These are phyloP conservation scores for Hypoxylon sp. DNA, from an alignment of 2,329 filamentous ascomycete genomes.

Conservation along the genomic window DNA sequence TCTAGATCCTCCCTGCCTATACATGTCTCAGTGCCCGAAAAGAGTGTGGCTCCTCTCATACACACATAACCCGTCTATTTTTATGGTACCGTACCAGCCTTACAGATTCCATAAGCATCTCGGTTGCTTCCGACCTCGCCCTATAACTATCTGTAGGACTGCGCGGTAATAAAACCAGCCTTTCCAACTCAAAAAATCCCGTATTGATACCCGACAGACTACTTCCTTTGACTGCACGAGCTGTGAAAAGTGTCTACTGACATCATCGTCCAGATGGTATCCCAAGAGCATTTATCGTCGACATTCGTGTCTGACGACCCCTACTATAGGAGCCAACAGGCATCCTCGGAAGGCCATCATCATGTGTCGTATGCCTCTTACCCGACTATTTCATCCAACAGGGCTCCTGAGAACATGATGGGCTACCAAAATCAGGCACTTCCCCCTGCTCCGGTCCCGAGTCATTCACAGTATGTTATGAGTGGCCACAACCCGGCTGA, in stretches of 20 bases:
- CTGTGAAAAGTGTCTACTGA: constrained; percentile 35
- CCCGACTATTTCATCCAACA: constrained; percentile 33
- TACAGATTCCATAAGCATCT: constrained; percentile 24
- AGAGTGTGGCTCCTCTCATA: constrained; percentile 29
- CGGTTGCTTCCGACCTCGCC: constrained; percentile 20
- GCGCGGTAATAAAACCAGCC: constrained; percentile 35
- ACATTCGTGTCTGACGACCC: constrained; percentile 46
- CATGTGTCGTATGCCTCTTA: constrained; percentile 46
- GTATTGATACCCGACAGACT: constrained; percentile 14
- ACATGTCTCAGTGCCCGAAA: constrained; percentile 25
- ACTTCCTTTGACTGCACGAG: constrained; percentile 2
- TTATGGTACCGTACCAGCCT: constrained; percentile 25
- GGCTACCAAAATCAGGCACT: constrained; percentile 46
- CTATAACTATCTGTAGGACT: constrained; percentile 22
- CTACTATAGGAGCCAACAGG: constrained; percentile 45
- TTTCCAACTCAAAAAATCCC: constrained; percentile 15
- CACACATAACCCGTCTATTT: constrained; percentile 35
- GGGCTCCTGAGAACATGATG: constrained; percentile 43
- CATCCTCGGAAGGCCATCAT: constrained; percentile 44
- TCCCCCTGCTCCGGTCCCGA: constrained; percentile 44
- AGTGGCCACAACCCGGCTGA: constrained; percentile 46
- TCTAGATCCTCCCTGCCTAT: constrained; percentile 33
- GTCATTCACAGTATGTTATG: constrained; percentile 43
- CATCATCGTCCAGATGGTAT: constrained; percentile 45
- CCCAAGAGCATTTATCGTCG: constrained; percentile 46